These are phyloP conservation scores for Vicia sativa DNA, from an alignment of 306 rosid genomes.

Conservation along the genomic window DNA sequence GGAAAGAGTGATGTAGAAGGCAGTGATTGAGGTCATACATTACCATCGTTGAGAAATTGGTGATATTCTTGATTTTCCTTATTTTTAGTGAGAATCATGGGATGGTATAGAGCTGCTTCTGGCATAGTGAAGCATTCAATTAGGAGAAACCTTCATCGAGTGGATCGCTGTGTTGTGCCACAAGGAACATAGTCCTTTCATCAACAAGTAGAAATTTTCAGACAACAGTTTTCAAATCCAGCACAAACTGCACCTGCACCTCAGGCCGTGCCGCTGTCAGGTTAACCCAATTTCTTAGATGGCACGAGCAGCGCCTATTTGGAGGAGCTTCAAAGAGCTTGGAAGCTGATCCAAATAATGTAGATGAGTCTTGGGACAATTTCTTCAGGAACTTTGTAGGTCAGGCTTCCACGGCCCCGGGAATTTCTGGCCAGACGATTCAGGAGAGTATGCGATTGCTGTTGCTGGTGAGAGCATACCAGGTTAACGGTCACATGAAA, in stretches of 20 bases:
- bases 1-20: too few species aligned
- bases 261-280: conserved; percentile 75
- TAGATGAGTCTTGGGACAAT: conserved; percentile 94
- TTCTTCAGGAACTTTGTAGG: conserved; percentile 93
- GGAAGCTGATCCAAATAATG: conserved; percentile 90
- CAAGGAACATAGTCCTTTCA: conserved; percentile 50
- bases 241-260: conserved; percentile 68
- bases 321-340: conserved; percentile 94
- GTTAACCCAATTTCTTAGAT: conserved; percentile 72
- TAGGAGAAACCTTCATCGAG: conserved; percentile 54
- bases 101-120: conserved; percentile 81
- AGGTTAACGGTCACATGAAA: conserved; percentile 91
- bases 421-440: conserved; percentile 92
- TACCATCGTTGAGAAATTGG: conserved; percentile 3
- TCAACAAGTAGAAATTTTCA: conserved; percentile 60
- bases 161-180: conserved; percentile 44
- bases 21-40: background rate
- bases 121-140: conserved; percentile 63
- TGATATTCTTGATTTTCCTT: conserved; percentile 22
- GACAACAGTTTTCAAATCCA: conserved; percentile 54
- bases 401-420: conserved; percentile 75
- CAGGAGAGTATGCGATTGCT: conserved; percentile 91
- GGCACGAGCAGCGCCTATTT: conserved; percentile 90
- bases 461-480: conserved; percentile 85
- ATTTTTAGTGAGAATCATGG: conserved; percentile 52